Evolutionary conservation across 371 early-diverging fungal species (phyloP), one percentile per base, ranked within the genome.

Genomic region (Syncephalastrum racemosum): DNA sequence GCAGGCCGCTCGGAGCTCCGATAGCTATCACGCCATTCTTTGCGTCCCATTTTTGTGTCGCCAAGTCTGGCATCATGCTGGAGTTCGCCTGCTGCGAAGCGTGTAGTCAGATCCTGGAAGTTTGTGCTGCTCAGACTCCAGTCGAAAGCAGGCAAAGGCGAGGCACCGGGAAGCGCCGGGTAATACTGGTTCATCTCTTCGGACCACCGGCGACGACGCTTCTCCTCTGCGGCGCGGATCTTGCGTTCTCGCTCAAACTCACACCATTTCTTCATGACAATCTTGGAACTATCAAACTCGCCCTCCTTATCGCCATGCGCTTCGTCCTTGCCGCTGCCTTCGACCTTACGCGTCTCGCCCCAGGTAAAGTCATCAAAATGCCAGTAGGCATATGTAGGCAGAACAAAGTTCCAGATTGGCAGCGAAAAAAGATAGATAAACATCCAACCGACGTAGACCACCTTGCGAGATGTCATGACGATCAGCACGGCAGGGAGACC

Each of bases 301-400:
- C 93, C 94, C 25, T 80, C 87, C 19, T 82, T 81, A 42, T 84
- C 80, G 24, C 86, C 90, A 66, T 90, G 91, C 36, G 31, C 83
- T 83, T 81, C 86, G 42, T 81, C 88, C 64, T 87, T 89, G 16
- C 63, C 84, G 68, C 89, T 81, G 31, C 96, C 93, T 46, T 83
- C 89, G 1, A 95, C 90, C 68, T 92, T 90, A 50, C 95, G 84
- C 7, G 97, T 97, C 64, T 94, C 92, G 41, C 97, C 96, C 97
- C 99, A 99, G 4, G 92, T 89, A 64, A 99, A 98, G 75, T 99
- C 98, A 71, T 99, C 99, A 80, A 99, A 97, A 70, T 97, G 96
- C 99, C 99, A 99, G 79, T 91, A 95, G 13, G 98, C 91, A 75
- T 99, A 99, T 1, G 90, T 73, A 0, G 98, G 98, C 16, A 97